Percentiles rank a stretch among this genome's conserved stretches.
These are phyloP conservation scores for Aspergillus hiratsukae DNA, from an alignment of 2,329 filamentous ascomycete genomes.

Conservation along the genomic window DNA sequence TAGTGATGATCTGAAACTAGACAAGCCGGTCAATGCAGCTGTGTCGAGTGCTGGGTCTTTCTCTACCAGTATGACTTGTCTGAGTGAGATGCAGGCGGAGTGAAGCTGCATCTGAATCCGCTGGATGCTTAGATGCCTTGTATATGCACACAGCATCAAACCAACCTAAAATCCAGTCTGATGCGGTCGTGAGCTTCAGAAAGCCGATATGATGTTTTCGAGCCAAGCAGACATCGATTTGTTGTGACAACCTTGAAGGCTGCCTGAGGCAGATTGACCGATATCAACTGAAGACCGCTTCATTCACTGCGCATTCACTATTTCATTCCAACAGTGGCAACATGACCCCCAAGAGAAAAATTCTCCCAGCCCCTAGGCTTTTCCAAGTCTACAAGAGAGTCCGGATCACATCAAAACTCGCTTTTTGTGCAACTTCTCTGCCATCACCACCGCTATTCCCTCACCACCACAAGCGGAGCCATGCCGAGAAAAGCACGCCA, in stretches of 20 bases:
- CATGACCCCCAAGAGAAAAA: background rate
- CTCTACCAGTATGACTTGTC: no score
- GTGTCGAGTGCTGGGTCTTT: no score
- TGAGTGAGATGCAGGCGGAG: no score
- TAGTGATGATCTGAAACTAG: no score
- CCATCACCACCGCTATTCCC: background rate
- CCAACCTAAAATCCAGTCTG: no score
- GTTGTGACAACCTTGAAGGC: background rate
- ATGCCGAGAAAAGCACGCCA: background rate
- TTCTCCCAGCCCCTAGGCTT: background rate
- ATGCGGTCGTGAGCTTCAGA: background rate
- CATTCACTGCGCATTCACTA: background rate
- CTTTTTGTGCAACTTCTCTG: background rate
- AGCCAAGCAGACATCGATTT: background rate
- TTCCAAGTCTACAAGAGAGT: background rate
- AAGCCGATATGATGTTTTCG: no score
- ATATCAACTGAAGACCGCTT: background rate
- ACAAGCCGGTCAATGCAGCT: no score
- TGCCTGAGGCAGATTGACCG: background rate
- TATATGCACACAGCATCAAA: no score
- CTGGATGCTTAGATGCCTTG: no score
- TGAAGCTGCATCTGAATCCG: no score
- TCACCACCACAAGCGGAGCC: background rate
- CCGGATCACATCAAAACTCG: background rate
- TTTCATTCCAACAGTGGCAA: background rate